A percentile compares a stretch with the other conserved stretches of the same genome.
Conservation (phyloP, 2,329 filamentous ascomycete species). For the Alternaria dauci region DNA sequence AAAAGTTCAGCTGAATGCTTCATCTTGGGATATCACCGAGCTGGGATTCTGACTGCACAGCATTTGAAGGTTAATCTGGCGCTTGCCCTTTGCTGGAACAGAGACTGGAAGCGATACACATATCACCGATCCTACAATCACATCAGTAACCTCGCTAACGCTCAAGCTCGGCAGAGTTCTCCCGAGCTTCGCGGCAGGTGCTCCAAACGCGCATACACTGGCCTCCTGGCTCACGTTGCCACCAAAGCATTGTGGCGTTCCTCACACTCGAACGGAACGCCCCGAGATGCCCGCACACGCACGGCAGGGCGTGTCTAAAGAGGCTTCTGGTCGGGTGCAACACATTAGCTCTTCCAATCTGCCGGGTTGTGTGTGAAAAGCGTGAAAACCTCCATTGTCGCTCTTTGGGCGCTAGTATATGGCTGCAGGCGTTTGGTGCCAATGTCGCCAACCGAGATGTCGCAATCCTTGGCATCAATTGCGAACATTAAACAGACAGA, state of each 20-base stretch:
- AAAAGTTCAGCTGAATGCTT: neutral
- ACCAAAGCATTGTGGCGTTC: neutral
- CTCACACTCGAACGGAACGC: neutral
- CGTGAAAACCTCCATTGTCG: constrained; percentile 2
- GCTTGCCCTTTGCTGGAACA: neutral
- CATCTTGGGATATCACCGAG: neutral
- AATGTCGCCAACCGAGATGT: constrained; percentile 19
- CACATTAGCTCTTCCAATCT: neutral
- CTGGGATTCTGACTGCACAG: neutral
- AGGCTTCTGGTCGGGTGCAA: neutral
- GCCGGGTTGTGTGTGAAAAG: neutral
- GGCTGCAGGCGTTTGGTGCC: constrained; percentile 11
- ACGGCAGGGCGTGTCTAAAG: neutral
- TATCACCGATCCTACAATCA: neutral
- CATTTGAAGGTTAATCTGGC: neutral
- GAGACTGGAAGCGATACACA: neutral
- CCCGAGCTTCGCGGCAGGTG: neutral
- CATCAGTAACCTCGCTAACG: neutral
- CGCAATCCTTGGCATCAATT: constrained; percentile 20
- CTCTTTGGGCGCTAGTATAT: constrained; percentile 4
- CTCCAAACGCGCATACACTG: neutral
- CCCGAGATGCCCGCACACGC: neutral
- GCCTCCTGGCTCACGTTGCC: neutral
- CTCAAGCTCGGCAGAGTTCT: neutral
- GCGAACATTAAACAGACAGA: constrained; percentile 8